Percentiles rank a stretch among this genome's conserved stretches.
These are phyloP conservation scores for Pueraria montana DNA, from an alignment of 306 rosid species.

Conservation along the genomic window DNA sequence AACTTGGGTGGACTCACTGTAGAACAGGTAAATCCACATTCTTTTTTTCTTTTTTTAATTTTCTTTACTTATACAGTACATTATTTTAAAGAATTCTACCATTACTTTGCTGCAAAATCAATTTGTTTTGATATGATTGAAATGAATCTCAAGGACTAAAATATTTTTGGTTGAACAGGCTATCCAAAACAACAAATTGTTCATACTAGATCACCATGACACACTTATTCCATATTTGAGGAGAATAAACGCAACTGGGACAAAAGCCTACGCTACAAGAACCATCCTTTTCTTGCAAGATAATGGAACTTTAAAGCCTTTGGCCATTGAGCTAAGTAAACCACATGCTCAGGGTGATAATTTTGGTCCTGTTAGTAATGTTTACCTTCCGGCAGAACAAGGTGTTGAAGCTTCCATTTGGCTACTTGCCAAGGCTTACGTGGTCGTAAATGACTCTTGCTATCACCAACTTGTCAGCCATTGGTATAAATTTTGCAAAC, in stretches of 20 bases:
- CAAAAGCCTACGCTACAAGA: constrained; percentile 71
- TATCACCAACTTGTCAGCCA: constrained; percentile 79
- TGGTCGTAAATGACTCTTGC: constrained; percentile 72
- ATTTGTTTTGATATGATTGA: not conserved
- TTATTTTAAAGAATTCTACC: not conserved
- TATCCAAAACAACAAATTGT: constrained; percentile 59
- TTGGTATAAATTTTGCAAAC: constrained; percentile 56
- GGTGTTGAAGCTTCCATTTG: constrained; percentile 71
- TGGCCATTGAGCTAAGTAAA: constrained; percentile 74
- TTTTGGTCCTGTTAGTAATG: constrained; percentile 61
- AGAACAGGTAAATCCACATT: constrained; percentile 58
- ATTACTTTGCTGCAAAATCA: not conserved
- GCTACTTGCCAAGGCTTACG: constrained; percentile 85
- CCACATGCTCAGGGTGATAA: constrained; percentile 67
- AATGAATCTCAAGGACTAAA: not conserved
- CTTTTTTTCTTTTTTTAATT: too few relatives aligned
- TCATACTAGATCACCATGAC: constrained; percentile 79
- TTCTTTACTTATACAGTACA: not conserved
- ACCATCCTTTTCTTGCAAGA: constrained; percentile 71
- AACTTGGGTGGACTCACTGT: constrained; percentile 68
- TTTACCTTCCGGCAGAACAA: constrained; percentile 61
- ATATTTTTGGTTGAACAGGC: constrained; percentile 59
- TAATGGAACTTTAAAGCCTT: constrained; percentile 78
- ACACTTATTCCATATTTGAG: constrained; percentile 67
- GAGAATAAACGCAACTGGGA: constrained; percentile 55